Evolutionary conservation across 805 yeast species (phyloP), one percentile per base, ranked within the genome.

Genomic region (Isabelozyma heimii): DNA sequence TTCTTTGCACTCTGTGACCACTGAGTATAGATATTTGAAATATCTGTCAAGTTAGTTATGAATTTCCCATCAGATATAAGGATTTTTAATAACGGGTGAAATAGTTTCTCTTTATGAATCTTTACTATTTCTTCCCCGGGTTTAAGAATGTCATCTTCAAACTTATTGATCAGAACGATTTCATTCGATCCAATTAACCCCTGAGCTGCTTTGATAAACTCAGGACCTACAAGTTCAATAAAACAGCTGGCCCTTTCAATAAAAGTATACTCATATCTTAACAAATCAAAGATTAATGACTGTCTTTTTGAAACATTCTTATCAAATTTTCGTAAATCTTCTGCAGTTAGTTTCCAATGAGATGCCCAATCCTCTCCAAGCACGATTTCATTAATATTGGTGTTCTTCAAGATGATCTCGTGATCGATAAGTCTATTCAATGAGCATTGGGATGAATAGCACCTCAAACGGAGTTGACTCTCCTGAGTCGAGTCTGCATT

Each of bases 281-380:
- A 80, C 43, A 89, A 68, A 60, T 89, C 96, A 65, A 86, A 90
- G 4, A 88, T 77, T 49, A 84, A 82, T 48, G 89, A 84, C 61
- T 89, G 96, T 37, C 82, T 75, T 57, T 81, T 82, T n/a, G 83
- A 72, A 47, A 82, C 80, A 9, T 66, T 63, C 9, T 76, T 76
- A 46, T 77, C 82, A 7, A 81, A 67, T n/a, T 71, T 76, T 16
- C 72, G 62, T 26, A 84, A 59, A 43, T 83, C 85, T 20, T 79
- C 82, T 2, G 76, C 73, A 0, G 84, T 72, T 12, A 85, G 54
- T 44, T 80, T 75, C 90, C 89, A 85, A 56, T 83, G 85, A 8
- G 80, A 74, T 0, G 83, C 80, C 90, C 90, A 85, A 50, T 82
- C 82, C 61, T 57, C 72, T 53, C 60, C 81, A 44, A 75, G 61